These are phyloP conservation scores for Sicyos edulis DNA, from an alignment of 306 rosid species.

Conservation along the genomic window DNA sequence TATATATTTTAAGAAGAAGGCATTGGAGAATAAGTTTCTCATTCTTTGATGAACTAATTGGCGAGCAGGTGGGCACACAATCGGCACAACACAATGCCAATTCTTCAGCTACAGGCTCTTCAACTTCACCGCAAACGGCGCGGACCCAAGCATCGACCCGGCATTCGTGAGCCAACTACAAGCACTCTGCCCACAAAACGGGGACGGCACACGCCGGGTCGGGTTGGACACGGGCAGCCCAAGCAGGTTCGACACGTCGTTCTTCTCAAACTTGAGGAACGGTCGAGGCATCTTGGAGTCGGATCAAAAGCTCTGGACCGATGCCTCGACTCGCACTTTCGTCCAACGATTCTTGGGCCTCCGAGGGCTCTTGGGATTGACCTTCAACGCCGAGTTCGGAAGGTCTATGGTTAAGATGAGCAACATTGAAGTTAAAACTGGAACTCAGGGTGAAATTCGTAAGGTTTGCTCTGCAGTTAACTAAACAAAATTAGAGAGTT, in stretches of 20 bases:
- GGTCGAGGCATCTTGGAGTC: constrained; percentile 20
- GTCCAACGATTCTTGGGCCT: constrained; percentile 14
- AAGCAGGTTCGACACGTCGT: neutral
- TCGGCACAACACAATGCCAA: constrained; percentile 12
- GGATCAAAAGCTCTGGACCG: constrained; percentile 19
- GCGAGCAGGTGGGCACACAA: constrained; percentile 16
- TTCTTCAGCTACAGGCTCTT: constrained; percentile 12
- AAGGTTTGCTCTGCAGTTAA: constrained; percentile 15
- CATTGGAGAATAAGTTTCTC: neutral
- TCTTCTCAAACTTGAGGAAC: constrained; percentile 12
- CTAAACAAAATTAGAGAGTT: neutral
- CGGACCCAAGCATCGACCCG: constrained; percentile 14
- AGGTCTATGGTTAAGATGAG: constrained; percentile 19
- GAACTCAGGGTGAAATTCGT: constrained; percentile 1
- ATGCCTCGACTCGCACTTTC: constrained; percentile 6
- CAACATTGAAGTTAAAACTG: constrained; percentile 8
- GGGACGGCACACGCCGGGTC: neutral
- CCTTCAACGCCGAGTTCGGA: constrained; percentile 8
- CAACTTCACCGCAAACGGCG: constrained; percentile 9
- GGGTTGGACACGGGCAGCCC: constrained; percentile 10
- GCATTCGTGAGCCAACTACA: neutral
- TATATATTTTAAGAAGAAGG: too few relatives aligned
- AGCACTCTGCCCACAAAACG: constrained; percentile 16
- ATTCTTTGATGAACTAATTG: neutral
- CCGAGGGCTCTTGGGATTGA: neutral